A percentile compares a stretch with the other conserved stretches of the same genome.
Evolutionary conservation across 2,329 filamentous ascomycete genomes (phyloP).

Genomic region (Mariannaea elegans): DNA sequence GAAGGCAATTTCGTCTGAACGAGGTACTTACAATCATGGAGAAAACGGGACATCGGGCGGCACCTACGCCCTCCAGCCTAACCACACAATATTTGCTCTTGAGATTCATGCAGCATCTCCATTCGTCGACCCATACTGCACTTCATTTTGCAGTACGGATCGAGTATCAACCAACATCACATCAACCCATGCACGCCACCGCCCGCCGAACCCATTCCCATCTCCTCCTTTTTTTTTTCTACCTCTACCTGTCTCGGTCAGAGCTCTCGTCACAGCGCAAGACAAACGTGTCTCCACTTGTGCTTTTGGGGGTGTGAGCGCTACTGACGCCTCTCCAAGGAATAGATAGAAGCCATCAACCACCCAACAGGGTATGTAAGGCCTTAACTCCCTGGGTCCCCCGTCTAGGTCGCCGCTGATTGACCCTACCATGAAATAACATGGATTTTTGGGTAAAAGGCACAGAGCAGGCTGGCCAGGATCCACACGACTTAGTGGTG

Average conservation of each 20-base stretch:
- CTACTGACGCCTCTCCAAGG: too few relatives aligned
- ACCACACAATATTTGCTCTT: background rate
- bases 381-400: conserved; percentile 13
- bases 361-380: too few relatives aligned
- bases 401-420: conserved; percentile 24
- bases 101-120: conserved; percentile 16
- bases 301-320: conserved; percentile 6
- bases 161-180: background rate
- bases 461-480: conserved; percentile 10
- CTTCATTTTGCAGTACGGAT: background rate
- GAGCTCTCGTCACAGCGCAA: conserved; percentile 31
- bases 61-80: background rate
- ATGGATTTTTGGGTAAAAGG: background rate
- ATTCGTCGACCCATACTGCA: conserved; percentile 18
- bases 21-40: background rate
- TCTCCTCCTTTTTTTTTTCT: conserved; percentile 9
- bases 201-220: background rate
- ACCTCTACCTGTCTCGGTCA: conserved; percentile 26
- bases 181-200: conserved; percentile 5
- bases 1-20: conserved; percentile 22
- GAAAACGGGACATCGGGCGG: conserved; percentile 4
- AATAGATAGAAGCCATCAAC: too few relatives aligned
- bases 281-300: conserved; percentile 26
- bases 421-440: conserved; percentile 27
- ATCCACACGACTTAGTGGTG: conserved; percentile 18